Conservation (phyloP, 2,329 filamentous ascomycete species). For the Colletotrichum nymphaeae region DNA sequence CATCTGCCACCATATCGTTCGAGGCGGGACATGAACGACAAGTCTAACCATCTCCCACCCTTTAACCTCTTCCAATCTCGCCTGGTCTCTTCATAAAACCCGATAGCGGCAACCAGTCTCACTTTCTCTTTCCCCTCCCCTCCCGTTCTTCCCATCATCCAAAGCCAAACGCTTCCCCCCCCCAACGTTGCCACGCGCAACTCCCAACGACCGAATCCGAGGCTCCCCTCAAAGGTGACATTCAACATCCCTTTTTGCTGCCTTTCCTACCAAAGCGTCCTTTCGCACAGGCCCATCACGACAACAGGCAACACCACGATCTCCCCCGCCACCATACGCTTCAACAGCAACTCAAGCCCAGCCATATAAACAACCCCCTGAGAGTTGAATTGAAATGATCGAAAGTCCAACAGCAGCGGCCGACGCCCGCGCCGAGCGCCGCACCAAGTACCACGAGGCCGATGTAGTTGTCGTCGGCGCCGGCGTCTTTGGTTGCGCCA, state of each 20-base stretch:
- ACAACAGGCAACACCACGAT: conserved; percentile 7
- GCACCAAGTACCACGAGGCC: conserved; percentile 69
- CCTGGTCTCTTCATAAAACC: conserved; percentile 10
- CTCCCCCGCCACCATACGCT: conserved; percentile 4
- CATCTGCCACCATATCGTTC: conserved; percentile 24
- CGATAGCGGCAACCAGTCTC: background rate
- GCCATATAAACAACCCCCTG: background rate
- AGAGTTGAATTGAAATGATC: conserved; percentile 39
- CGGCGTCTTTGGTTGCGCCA: conserved; percentile 88
- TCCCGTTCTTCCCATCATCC: background rate
- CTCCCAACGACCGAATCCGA: conserved; percentile 17
- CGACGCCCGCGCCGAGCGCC: conserved; percentile 58
- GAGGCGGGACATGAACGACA: conserved; percentile 28
- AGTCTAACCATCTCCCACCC: conserved; percentile 16
- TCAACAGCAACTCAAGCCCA: conserved; percentile 14
- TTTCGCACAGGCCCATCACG: background rate
- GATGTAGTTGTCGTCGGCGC: conserved; percentile 95
- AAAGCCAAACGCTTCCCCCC: conserved; percentile 2
- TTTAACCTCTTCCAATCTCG: conserved; percentile 1
- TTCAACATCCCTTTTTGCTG: background rate
- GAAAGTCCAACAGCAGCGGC: conserved; percentile 47
- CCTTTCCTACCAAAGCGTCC: conserved; percentile 8
- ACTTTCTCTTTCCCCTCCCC: background rate
- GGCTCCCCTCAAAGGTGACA: background rate
- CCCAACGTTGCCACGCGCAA: conserved; percentile 11